These are phyloP conservation scores for Phytophthora citrophthora DNA, from an alignment of 352 stramenopile genomes.

Conservation along the genomic window DNA sequence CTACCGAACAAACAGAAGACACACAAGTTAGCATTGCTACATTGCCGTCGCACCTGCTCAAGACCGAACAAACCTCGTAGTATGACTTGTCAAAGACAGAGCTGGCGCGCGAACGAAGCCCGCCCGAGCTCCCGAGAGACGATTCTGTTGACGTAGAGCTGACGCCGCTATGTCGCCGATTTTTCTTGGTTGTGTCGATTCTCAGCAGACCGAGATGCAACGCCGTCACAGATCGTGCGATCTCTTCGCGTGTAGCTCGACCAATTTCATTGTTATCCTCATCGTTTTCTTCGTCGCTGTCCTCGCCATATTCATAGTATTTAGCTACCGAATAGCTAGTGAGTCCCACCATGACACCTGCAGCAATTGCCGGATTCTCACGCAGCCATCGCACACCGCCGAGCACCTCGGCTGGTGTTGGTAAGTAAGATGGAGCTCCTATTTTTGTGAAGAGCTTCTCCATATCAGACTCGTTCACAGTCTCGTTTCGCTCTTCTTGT, in stretches of 20 bases:
- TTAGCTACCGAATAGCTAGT: conserved; percentile 74
- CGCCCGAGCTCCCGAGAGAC: conserved; percentile 30
- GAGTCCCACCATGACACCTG: conserved; percentile 67
- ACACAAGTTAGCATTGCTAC: conserved; percentile 17
- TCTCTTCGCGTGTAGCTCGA: conserved; percentile 46
- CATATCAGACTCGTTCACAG: conserved; percentile 14
- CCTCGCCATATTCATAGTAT: conserved; percentile 57
- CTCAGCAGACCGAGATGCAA: conserved; percentile 54
- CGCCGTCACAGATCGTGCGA: conserved; percentile 54
- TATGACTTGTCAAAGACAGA: conserved; percentile 48
- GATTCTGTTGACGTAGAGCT: conserved; percentile 40
- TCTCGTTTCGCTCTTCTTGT: conserved; percentile 9
- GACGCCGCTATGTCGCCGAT: conserved; percentile 28
- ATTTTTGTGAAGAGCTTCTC: conserved; percentile 52
- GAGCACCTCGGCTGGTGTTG: conserved; percentile 65
- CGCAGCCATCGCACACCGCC: conserved; percentile 70
- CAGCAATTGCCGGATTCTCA: conserved; percentile 69
- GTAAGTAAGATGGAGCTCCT: conserved; percentile 64
- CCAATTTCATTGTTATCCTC: not conserved
- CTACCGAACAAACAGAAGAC: conserved; percentile 9
- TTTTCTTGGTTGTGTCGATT: conserved; percentile 22
- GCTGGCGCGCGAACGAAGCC: conserved; percentile 45
- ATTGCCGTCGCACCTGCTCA: not conserved
- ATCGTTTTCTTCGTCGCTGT: conserved; percentile 40
- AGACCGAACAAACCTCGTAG: conserved; percentile 36